These are phyloP conservation scores for Colletotrichum simmondsii DNA, from an alignment of 2,329 filamentous ascomycete species.

Conservation along the genomic window DNA sequence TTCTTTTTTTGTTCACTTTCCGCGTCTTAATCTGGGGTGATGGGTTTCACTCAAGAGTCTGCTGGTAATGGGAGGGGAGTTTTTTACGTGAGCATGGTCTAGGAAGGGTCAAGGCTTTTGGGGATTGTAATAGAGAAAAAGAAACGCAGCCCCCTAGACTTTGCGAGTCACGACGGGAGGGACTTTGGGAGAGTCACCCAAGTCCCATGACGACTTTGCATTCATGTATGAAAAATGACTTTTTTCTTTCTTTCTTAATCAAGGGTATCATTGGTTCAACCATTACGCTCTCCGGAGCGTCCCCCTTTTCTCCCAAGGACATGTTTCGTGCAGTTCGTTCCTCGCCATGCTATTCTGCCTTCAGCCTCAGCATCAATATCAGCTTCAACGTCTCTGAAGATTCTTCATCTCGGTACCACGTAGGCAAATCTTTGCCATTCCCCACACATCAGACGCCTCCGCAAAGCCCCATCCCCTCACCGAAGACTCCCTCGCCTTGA, in stretches of 20 bases:
- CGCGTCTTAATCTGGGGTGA: background rate
- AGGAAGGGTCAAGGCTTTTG: background rate
- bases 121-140: constrained; percentile 17
- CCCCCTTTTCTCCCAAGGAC: background rate
- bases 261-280: constrained; percentile 29
- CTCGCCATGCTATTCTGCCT: background rate
- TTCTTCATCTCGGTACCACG: background rate
- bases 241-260: constrained; percentile 20
- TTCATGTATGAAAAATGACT: constrained; percentile 28
- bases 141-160: constrained; percentile 7
- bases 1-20: background rate
- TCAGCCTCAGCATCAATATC: background rate
- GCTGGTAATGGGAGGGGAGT: constrained; percentile 11
- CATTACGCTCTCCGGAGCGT: background rate
- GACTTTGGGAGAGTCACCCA: background rate
- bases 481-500: background rate
- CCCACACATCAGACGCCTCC: background rate
- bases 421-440: background rate
- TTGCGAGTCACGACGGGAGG: constrained; percentile 12
- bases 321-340: background rate
- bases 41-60: background rate
- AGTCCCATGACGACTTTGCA: constrained; percentile 8
- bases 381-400: background rate
- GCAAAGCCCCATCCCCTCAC: background rate
- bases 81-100: background rate